Percentiles rank a stretch among this genome's conserved stretches.
These are phyloP conservation scores for Mycena rosella DNA, from an alignment of 768 basidiomycete genomes.

Conservation along the genomic window DNA sequence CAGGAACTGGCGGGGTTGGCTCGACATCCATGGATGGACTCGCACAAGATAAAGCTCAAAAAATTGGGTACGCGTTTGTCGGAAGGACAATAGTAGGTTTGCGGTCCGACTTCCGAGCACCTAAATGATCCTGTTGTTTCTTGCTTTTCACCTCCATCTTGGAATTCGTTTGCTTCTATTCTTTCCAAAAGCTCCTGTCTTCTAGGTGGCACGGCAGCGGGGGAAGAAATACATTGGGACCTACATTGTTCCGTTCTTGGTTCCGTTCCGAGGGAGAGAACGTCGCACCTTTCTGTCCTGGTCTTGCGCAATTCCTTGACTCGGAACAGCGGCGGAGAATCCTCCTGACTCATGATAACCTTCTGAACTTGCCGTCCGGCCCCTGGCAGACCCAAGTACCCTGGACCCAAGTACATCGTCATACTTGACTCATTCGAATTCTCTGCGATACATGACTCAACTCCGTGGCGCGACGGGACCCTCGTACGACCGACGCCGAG, in stretches of 20 bases:
- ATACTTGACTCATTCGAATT: neutral
- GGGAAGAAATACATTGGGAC: too few relatives aligned
- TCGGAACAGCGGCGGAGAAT: too few relatives aligned
- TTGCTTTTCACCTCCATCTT: neutral
- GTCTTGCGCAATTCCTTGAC: too few relatives aligned
- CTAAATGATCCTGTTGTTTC: too few relatives aligned
- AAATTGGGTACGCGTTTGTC: slow-evolving; percentile 12
- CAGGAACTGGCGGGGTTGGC: neutral
- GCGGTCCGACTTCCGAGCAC: slow-evolving; percentile 8
- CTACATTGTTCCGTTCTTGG: too few relatives aligned
- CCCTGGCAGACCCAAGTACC: neutral
- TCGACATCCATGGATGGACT: slow-evolving; percentile 17
- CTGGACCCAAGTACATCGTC: neutral
- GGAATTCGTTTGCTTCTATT: too few relatives aligned
- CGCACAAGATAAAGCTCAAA: neutral
- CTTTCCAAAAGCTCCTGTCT: too few relatives aligned
- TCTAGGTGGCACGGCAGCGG: too few relatives aligned
- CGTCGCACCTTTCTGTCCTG: too few relatives aligned
- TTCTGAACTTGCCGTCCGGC: neutral
- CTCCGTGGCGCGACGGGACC: neutral
- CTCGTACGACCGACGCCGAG: neutral
- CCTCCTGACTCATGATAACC: neutral
- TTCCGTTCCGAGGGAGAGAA: too few relatives aligned
- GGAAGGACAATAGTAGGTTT: neutral
- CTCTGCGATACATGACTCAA: neutral